A percentile compares a stretch with the other conserved stretches of the same genome.
These are phyloP conservation scores for Suillus weaverae DNA, from an alignment of 768 basidiomycete genomes.

Conservation along the genomic window DNA sequence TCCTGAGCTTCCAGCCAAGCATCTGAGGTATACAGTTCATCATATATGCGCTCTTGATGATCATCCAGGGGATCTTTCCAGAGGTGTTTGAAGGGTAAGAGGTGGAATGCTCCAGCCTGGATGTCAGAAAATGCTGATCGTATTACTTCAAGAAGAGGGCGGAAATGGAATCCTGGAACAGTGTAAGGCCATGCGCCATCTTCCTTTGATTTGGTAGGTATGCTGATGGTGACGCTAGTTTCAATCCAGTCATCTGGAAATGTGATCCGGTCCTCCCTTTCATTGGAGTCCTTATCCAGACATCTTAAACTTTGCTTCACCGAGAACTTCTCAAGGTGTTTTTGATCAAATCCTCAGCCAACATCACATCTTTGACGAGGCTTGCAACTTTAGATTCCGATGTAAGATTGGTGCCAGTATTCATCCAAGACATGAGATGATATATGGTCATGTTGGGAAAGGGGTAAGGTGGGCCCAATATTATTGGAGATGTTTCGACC, in stretches of 20 bases:
- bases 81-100: too few species aligned
- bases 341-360: conserved; percentile 5
- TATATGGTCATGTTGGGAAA: conserved; percentile 18
- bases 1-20: too few species aligned
- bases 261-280: not conserved
- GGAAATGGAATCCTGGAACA: conserved; percentile 16
- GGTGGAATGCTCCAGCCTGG: too few species aligned
- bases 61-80: too few species aligned
- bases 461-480: conserved; percentile 3
- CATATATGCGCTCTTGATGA: too few species aligned
- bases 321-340: conserved; percentile 5
- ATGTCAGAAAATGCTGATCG: too few species aligned
- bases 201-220: not conserved
- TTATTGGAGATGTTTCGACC: too few species aligned
- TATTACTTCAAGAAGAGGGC: conserved; percentile 18
- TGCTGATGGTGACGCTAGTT: conserved; percentile 12
- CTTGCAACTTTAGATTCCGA: conserved; percentile 2
- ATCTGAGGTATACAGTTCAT: too few species aligned
- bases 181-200: conserved; percentile 4
- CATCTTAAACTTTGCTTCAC: not conserved
- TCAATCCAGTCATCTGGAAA: conserved; percentile 6
- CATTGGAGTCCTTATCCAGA: not conserved
- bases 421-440: conserved; percentile 22
- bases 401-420: conserved; percentile 15
- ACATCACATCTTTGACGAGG: conserved; percentile 10